phyloP scores from a whole-genome alignment of 768 basidiomycete genomes.

The Tubosaeta sp. region DNA sequence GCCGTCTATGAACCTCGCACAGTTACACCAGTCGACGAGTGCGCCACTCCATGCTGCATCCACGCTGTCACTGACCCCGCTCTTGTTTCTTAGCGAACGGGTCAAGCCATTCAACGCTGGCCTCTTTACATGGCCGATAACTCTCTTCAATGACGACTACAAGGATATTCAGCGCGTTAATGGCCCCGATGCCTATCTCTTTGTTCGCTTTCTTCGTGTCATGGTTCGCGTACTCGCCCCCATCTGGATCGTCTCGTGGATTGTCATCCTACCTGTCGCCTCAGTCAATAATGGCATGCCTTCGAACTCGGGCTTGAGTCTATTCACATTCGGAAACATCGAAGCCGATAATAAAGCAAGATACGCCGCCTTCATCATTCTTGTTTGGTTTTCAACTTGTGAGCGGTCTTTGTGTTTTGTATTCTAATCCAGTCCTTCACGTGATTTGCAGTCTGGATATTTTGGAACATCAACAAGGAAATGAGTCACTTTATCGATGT shows the following conservation, averaged over 20 bases:
- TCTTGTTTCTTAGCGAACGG: constrained; percentile 45
- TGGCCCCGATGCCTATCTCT: constrained; percentile 91
- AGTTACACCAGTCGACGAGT: constrained; percentile 48
- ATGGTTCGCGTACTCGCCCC: constrained; percentile 81
- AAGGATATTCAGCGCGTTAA: constrained; percentile 60
- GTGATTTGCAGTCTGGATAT: constrained; percentile 64
- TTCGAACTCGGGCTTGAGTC: constrained; percentile 55
- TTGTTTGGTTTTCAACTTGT: constrained; percentile 80
- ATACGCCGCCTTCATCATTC: constrained; percentile 73
- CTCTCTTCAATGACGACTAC: constrained; percentile 60
- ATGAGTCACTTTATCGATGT: constrained; percentile 75
- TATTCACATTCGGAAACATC: constrained; percentile 82
- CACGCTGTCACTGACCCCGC: constrained; percentile 1
- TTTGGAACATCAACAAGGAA: constrained; percentile 76
- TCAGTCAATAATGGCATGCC: constrained; percentile 46
- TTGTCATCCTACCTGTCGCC: constrained; percentile 74
- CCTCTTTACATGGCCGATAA: constrained; percentile 62
- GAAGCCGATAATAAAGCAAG: constrained; percentile 43
- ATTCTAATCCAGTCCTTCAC: background rate
- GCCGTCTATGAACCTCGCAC: constrained; percentile 88
- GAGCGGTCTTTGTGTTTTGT: constrained; percentile 24
- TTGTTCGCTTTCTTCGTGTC: constrained; percentile 83
- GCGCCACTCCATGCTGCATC: constrained; percentile 17
- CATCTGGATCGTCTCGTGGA: constrained; percentile 90
- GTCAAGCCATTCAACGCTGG: constrained; percentile 45